These are phyloP conservation scores for Cyclotella choctawhatcheeana DNA, from an alignment of 108 stramenopile genomes.

Conservation along the genomic window DNA sequence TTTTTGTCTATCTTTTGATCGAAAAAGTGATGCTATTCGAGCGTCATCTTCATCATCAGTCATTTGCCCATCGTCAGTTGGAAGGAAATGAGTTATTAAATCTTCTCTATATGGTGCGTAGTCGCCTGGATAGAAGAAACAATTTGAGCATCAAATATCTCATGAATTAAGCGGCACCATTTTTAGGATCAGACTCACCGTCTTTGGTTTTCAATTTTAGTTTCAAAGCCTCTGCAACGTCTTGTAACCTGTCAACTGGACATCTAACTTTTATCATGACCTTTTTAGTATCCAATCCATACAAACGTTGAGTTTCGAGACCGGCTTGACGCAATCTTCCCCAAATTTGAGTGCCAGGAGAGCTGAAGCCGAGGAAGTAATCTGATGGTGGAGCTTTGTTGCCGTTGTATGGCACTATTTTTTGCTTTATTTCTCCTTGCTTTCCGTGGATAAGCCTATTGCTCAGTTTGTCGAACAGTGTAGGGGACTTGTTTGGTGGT, in stretches of 20 bases:
- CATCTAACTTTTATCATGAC: slow-evolving; percentile 93
- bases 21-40: slow-evolving; percentile 69
- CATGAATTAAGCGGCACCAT: not conserved
- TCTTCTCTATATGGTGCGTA: slow-evolving; percentile 85
- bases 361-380: slow-evolving; percentile 61
- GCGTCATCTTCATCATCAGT: slow-evolving; percentile 55
- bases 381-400: slow-evolving; percentile 77
- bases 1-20: slow-evolving; percentile 81
- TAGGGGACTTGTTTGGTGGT: slow-evolving; percentile 5
- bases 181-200: slow-evolving; percentile 35
- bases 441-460: slow-evolving; percentile 55
- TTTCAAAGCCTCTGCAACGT: slow-evolving; percentile 91
- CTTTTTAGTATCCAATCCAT: slow-evolving; percentile 67
- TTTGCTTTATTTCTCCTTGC: slow-evolving; percentile 47
- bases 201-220: slow-evolving; percentile 82
- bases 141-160: not conserved
- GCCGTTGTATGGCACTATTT: slow-evolving; percentile 42
- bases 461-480: slow-evolving; percentile 15
- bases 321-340: slow-evolving; percentile 87
- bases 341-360: slow-evolving; percentile 93
- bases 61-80: slow-evolving; percentile 62
- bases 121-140: slow-evolving; percentile 23
- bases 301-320: slow-evolving; percentile 84
- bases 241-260: slow-evolving; percentile 84
- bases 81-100: slow-evolving; percentile 60